Conservation (phyloP, 2,329 filamentous ascomycete genomes). For the Colletotrichum filicis region DNA sequence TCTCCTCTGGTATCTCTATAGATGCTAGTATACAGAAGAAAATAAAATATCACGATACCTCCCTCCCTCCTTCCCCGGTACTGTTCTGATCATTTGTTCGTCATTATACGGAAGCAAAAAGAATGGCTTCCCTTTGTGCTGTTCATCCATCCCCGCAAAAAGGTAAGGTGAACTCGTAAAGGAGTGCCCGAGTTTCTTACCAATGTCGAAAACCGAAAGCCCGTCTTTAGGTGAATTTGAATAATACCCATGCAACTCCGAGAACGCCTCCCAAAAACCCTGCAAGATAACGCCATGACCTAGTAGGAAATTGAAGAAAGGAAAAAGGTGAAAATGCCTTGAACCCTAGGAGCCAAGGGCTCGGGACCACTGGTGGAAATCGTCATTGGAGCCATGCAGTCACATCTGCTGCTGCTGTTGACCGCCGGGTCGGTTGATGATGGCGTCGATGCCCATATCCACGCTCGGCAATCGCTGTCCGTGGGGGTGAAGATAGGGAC, state of each 20-base stretch:
- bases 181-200: neutral
- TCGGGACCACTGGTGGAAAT: neutral
- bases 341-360: neutral
- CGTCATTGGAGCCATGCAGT: neutral
- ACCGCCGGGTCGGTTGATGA: conserved; percentile 63
- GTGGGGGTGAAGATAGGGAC: conserved; percentile 41
- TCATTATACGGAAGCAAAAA: conserved; percentile 27
- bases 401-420: conserved; percentile 36
- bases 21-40: conserved; percentile 30
- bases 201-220: neutral
- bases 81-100: conserved; percentile 1
- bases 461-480: conserved; percentile 63
- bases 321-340: neutral
- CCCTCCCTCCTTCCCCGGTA: neutral
- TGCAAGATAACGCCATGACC: conserved; percentile 6
- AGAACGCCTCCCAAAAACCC: conserved; percentile 9
- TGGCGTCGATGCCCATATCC: conserved; percentile 70
- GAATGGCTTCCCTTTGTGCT: neutral
- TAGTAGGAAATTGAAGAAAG: conserved; percentile 8
- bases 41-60: neutral
- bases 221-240: neutral
- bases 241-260: conserved; percentile 7
- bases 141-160: conserved; percentile 3
- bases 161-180: neutral
- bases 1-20: conserved; percentile 36